Percentiles rank a stretch among this genome's conserved stretches.
phyloP scores from a whole-genome alignment of 2,329 filamentous ascomycete species.

The Amphichorda felina region DNA sequence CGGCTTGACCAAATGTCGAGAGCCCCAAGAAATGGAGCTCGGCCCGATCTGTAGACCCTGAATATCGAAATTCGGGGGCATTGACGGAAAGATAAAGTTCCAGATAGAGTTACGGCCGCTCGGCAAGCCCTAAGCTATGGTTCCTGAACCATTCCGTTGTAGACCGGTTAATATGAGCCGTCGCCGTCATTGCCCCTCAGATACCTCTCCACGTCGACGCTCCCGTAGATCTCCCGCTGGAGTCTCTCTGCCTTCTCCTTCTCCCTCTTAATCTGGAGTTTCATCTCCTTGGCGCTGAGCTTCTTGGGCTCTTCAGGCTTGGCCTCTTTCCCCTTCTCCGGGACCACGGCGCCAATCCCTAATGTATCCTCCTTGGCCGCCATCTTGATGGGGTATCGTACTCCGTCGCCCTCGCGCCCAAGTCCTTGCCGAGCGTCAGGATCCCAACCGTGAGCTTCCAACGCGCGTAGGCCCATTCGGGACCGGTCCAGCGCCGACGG shows the following conservation, averaged over 20 bases:
- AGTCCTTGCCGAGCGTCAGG: conserved; percentile 62
- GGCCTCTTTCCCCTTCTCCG: conserved; percentile 27
- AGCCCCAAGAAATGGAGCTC: too few relatives aligned
- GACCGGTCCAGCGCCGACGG: conserved; percentile 60
- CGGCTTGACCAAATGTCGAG: too few relatives aligned
- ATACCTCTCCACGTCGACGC: conserved; percentile 66
- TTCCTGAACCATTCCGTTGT: too few relatives aligned
- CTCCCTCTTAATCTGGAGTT: conserved; percentile 48
- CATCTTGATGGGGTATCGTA: conserved; percentile 63
- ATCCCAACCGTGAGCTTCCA: conserved; percentile 61
- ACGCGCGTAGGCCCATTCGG: conserved; percentile 56
- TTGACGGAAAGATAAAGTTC: too few relatives aligned
- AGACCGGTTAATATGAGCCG: too few relatives aligned
- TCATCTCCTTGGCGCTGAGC: conserved; percentile 59
- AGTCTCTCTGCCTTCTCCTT: conserved; percentile 52
- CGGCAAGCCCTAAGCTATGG: too few relatives aligned
- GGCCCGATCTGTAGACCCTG: too few relatives aligned
- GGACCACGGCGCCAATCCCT: conserved; percentile 51
- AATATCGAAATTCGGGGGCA: too few relatives aligned
- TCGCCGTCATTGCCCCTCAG: conserved; percentile 32
- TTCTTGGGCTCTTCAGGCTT: conserved; percentile 31
- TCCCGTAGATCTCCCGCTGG: conserved; percentile 60
- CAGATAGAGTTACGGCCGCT: too few relatives aligned
- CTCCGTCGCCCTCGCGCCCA: conserved; percentile 59
- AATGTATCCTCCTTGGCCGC: conserved; percentile 61